These are phyloP conservation scores for Euphrasia arctica DNA, from an alignment of 305 asterid species.

Conservation along the genomic window DNA sequence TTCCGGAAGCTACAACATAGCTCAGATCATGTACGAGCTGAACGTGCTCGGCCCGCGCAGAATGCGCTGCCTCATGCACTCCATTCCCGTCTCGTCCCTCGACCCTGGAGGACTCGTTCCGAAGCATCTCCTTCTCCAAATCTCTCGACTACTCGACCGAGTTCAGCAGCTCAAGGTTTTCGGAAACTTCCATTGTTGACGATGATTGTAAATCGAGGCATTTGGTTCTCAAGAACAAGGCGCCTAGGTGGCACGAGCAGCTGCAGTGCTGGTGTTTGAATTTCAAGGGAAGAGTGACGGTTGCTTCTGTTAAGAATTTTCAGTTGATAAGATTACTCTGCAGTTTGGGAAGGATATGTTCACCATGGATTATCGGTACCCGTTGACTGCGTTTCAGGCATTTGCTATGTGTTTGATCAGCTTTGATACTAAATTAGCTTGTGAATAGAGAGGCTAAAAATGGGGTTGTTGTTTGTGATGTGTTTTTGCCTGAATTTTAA, in stretches of 20 bases:
- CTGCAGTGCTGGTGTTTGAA: constrained; percentile 93
- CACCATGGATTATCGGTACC: constrained; percentile 92
- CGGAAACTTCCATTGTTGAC: constrained; percentile 39
- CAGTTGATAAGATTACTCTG: constrained; percentile 75
- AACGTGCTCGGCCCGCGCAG: constrained; percentile 91
- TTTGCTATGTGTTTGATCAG: constrained; percentile 92
- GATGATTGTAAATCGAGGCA: constrained; percentile 52
- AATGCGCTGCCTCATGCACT: constrained; percentile 85
- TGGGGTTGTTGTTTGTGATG: constrained; percentile 7
- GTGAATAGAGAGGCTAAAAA: constrained; percentile 41
- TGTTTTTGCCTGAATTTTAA: constrained; percentile 11
- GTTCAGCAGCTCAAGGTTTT: constrained; percentile 72
- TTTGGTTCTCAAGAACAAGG: constrained; percentile 80
- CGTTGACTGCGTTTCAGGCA: constrained; percentile 90
- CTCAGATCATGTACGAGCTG: constrained; percentile 75
- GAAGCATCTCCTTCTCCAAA: constrained; percentile 75
- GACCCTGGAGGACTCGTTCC: constrained; percentile 87
- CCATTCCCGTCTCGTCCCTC: constrained; percentile 70
- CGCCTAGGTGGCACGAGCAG: constrained; percentile 96
- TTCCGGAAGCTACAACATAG: constrained; percentile 65
- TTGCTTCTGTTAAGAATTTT: constrained; percentile 90
- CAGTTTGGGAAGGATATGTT: constrained; percentile 92
- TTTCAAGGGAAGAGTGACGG: constrained; percentile 85
- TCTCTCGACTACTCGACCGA: constrained; percentile 69
- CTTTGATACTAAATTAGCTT: constrained; percentile 82